Evolutionary conservation across 2,329 filamentous ascomycete species (phyloP), one percentile per base, ranked within the genome.

Genomic region (Talaromyces pinophilus): DNA sequence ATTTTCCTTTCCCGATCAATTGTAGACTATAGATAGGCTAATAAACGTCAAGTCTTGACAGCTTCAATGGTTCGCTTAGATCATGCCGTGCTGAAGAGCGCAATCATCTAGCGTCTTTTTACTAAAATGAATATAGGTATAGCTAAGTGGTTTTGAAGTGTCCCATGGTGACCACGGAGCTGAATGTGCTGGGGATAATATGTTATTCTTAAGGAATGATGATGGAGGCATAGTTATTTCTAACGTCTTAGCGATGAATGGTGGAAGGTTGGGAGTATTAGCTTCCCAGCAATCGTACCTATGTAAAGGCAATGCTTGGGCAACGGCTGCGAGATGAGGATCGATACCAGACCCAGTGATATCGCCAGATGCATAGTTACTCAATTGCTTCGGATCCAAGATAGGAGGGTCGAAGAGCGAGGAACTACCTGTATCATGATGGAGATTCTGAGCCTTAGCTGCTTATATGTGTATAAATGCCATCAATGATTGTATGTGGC

Each of bases 211-310:
- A 7, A 61, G 42, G 10, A 22, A 35, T 22, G 30, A 50, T 28
- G 28, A 38, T 28, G 44, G 59, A 40, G 30, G 59, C n/a, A 52
- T 52, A 1, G 30, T 25, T 33, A n/a, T 40, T 28, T 38, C 71
- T 17, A 67, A 59, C 3, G 67, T 76, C 48, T 73, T 67, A 42
- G 0, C 71, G 67, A 30, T 70, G 64, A 25, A n/a, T 17, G 62
- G 35, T 33, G 63, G 19, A 64, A 54, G 64, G 62, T 70, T 63
- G 66, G 62, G 63, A 63, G 62, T 54, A 33, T 38, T 44, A 50
- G 40, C 46, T 62, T 72, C 74, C 80, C 81, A 85, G 79, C 82
- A 84, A 72, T 84, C 80, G 65, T 78, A 84, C 6, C 82, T 78
- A 68, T 84, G 79, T 63, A 81, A 72, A 1, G 83, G 82, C 5